phyloP scores from a whole-genome alignment of 495 filamentous ascomycete species.

The Penicillium longicatenatum region DNA sequence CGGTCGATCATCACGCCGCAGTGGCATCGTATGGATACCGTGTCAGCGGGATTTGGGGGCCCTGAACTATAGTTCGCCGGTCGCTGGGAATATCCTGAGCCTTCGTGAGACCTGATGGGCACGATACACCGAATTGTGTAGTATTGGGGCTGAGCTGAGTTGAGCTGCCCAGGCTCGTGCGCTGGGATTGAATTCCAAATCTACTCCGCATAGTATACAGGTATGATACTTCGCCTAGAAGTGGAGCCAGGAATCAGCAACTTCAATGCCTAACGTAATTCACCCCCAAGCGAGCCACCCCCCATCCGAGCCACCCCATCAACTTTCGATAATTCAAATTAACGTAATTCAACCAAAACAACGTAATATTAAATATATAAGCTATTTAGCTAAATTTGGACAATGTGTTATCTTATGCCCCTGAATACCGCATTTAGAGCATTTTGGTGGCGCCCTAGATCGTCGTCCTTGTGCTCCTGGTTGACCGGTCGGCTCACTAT shows the following conservation, averaged over 20 bases:
- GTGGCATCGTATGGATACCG: background rate
- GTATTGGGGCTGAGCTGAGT: background rate
- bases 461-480: no score
- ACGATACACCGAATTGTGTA: background rate
- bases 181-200: background rate
- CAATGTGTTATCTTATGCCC: no score
- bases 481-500: no score
- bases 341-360: no score
- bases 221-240: background rate
- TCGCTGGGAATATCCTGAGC: background rate
- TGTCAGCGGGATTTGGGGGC: background rate
- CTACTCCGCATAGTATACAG: background rate
- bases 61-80: slow-evolving; percentile 2
- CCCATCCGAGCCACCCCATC: no score
- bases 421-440: no score
- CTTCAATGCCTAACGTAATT: background rate
- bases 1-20: slow-evolving; percentile 10
- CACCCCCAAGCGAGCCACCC: no score
- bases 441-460: no score
- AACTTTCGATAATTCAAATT: no score
- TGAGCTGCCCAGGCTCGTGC: background rate
- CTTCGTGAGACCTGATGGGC: background rate
- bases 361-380: no score
- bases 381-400: no score
- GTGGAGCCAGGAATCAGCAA: background rate